Percentiles rank a stretch among this genome's conserved stretches.
Conservation (phyloP, 2,329 filamentous ascomycete genomes). For the Dendryphion nanum region DNA sequence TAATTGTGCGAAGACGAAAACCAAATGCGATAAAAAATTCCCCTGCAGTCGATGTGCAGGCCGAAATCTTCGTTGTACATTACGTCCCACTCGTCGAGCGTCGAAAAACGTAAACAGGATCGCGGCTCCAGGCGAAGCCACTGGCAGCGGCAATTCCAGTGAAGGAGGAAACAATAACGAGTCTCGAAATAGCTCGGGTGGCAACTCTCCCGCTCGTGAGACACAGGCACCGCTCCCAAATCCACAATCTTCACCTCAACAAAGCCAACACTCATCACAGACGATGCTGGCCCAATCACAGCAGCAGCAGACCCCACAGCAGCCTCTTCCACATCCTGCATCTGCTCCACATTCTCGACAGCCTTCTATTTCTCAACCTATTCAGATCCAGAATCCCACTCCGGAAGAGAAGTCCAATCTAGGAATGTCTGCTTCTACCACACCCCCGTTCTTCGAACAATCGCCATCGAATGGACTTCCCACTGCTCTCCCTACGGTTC, state of each 20-base stretch:
- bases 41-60: conserved; percentile 53
- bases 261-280: conserved; percentile 16
- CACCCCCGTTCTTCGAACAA: conserved; percentile 44
- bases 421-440: conserved; percentile 25
- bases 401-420: conserved; percentile 32
- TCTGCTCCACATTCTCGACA: conserved; percentile 31
- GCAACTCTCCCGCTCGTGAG: conserved; percentile 35
- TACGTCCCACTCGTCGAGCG: conserved; percentile 48
- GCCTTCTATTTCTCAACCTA: conserved; percentile 30
- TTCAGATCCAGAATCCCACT: conserved; percentile 28
- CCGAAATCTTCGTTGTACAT: conserved; percentile 47
- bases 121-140: conserved; percentile 19
- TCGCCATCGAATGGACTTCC: conserved; percentile 35
- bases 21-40: conserved; percentile 56
- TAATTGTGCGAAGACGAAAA: conserved; percentile 56
- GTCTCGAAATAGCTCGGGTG: conserved; percentile 28
- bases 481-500: conserved; percentile 23
- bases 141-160: conserved; percentile 31
- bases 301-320: conserved; percentile 15
- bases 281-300: too few species aligned
- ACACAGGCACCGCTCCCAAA: conserved; percentile 10
- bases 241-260: conserved; percentile 5
- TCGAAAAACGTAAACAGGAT: conserved; percentile 42
- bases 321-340: conserved; percentile 20
- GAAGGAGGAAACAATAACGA: conserved; percentile 33